These are phyloP conservation scores for Solanum etuberosum DNA, from an alignment of 257 asterid genomes.

Conservation along the genomic window DNA sequence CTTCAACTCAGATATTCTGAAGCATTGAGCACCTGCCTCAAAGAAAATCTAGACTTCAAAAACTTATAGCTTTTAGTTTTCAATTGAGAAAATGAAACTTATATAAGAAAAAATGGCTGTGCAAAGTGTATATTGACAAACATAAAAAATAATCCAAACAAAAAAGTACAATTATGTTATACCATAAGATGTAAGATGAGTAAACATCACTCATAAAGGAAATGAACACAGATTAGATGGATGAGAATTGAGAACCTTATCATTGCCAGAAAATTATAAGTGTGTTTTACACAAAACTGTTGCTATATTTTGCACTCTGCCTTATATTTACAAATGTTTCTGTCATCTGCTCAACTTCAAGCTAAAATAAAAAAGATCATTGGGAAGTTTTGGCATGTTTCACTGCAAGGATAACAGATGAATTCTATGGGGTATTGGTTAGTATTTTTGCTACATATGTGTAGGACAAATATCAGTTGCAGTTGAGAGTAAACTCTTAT, in stretches of 20 bases:
- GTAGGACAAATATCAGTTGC: neutral
- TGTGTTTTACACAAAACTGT: neutral
- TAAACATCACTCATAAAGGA: neutral
- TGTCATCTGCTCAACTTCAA: slow-evolving; percentile 3
- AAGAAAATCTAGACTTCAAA: neutral
- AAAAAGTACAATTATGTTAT: neutral
- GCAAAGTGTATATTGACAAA: too few species aligned
- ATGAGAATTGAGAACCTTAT: neutral
- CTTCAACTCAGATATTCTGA: neutral
- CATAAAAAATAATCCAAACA: too few species aligned
- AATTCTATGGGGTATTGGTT: neutral
- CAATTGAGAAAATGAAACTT: too few species aligned
- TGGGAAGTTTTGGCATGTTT: neutral
- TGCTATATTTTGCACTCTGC: neutral
- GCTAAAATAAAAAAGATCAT: neutral
- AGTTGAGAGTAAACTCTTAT: neutral
- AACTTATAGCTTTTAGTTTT: too few species aligned
- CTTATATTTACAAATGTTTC: slow-evolving; percentile 1
- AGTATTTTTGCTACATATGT: neutral
- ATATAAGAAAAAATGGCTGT: too few species aligned
- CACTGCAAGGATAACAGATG: neutral
- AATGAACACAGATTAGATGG: neutral
- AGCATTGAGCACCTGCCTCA: neutral
- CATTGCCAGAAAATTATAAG: neutral
- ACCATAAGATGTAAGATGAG: neutral